These are phyloP conservation scores for Amaranthus palmeri DNA, from an alignment of 148 eudicot genomes.

Conservation along the genomic window DNA sequence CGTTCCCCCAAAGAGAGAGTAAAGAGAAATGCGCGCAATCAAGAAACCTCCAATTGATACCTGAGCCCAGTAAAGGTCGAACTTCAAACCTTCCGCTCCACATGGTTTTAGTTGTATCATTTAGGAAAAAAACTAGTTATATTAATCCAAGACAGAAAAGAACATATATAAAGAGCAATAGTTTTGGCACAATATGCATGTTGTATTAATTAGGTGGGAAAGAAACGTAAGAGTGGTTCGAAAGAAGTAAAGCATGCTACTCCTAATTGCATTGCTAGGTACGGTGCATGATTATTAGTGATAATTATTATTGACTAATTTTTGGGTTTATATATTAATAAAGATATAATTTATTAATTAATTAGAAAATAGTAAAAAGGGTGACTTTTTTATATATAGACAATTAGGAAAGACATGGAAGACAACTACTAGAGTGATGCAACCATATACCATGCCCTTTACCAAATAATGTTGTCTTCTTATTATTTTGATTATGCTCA, in stretches of 20 bases:
- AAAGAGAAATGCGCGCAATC: no score
- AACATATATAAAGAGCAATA: constrained; percentile 14
- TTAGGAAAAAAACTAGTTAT: not conserved
- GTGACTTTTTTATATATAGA: constrained; percentile 18
- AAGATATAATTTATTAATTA: not conserved
- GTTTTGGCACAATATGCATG: constrained; percentile 28
- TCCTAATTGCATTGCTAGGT: no score
- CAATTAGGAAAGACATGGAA: constrained; percentile 27
- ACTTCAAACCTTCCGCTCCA: no score
- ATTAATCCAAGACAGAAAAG: constrained; percentile 23
- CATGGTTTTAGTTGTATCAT: not conserved
- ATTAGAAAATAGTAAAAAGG: not conserved
- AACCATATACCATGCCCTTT: constrained; percentile 26
- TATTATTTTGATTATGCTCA: constrained; percentile 2
- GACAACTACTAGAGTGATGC: constrained; percentile 36
- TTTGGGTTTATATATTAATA: not conserved
- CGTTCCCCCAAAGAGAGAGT: no score
- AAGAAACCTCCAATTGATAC: no score
- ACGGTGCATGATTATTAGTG: constrained; percentile 2
- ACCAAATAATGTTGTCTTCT: constrained; percentile 28
- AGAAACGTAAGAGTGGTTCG: constrained; percentile 24
- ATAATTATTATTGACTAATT: constrained; percentile 12
- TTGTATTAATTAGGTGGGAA: constrained; percentile 26
- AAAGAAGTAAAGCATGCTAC: constrained; percentile 21
- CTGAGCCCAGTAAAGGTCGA: no score